Evolutionary conservation across 305 asterid species (phyloP).

Genomic region (Withania somnifera): DNA sequence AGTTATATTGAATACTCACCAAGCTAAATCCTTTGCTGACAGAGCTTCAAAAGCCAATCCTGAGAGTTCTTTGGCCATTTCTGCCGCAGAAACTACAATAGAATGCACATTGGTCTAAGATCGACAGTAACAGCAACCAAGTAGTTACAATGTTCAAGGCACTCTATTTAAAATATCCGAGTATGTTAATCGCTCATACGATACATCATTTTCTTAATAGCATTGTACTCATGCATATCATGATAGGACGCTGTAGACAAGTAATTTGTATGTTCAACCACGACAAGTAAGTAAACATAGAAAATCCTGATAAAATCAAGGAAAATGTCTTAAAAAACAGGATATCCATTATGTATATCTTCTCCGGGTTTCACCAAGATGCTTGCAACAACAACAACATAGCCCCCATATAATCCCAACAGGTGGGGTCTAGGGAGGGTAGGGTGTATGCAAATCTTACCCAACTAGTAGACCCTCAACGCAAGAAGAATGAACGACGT

Average conservation of each 20-base stretch:
- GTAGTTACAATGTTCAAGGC: neutral
- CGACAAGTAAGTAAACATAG: neutral
- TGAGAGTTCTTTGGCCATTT: conserved; percentile 49
- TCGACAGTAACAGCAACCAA: neutral
- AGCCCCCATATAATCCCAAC: too few species aligned
- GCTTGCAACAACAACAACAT: neutral
- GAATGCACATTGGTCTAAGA: conserved; percentile 21
- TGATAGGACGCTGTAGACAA: too few species aligned
- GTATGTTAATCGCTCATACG: neutral
- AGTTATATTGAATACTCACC: conserved; percentile 37
- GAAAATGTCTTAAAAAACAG: neutral
- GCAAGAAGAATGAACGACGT: too few species aligned
- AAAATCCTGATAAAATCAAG: neutral
- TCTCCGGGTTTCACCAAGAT: neutral
- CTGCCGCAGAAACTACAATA: conserved; percentile 25
- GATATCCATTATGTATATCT: neutral
- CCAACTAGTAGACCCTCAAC: too few species aligned
- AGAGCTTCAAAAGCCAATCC: conserved; percentile 65
- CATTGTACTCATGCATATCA: neutral
- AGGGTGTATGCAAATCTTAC: too few species aligned
- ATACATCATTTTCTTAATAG: neutral
- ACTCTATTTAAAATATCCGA: neutral
- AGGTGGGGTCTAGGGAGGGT: too few species aligned
- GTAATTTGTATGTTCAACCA: neutral
- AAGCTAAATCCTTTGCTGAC: conserved; percentile 75